Conservation (phyloP, 192 early-diverging fungal genomes). For the Backusella psychrophila region DNA sequence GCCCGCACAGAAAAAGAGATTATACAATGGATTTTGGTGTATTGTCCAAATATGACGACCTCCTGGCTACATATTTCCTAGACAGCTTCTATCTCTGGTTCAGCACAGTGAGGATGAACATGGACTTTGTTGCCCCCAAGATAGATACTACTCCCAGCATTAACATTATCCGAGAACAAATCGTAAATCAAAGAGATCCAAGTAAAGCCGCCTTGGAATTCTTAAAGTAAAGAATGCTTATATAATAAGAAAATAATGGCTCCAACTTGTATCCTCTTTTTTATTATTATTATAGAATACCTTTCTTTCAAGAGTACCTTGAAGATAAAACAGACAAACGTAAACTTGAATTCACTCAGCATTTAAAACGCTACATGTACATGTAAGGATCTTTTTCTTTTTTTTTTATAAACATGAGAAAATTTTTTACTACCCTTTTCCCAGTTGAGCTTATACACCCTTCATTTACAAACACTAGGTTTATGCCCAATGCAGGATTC, state of each 20-base stretch:
- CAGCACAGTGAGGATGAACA: conserved; percentile 47
- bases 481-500: conserved; percentile 52
- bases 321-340: conserved; percentile 28
- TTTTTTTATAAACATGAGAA: neutral
- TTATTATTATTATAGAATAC: neutral
- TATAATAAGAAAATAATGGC: neutral
- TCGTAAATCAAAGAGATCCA: conserved; percentile 34
- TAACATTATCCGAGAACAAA: conserved; percentile 38
- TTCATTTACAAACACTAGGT: conserved; percentile 40
- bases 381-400: conserved; percentile 22
- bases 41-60: conserved; percentile 50
- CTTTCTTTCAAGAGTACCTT: conserved; percentile 31
- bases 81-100: conserved; percentile 52
- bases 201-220: conserved; percentile 14
- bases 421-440: no score
- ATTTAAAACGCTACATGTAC: conserved; percentile 39
- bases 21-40: conserved; percentile 43
- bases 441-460: neutral
- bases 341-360: conserved; percentile 43
- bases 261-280: neutral
- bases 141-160: conserved; percentile 27
- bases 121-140: conserved; percentile 30
- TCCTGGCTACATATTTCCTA: conserved; percentile 46
- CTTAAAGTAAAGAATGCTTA: neutral
- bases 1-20: neutral